Evolutionary conservation across 352 stramenopile genomes (phyloP), one percentile per base, ranked within the genome.

Genomic region (Pythium aphanidermatum): DNA sequence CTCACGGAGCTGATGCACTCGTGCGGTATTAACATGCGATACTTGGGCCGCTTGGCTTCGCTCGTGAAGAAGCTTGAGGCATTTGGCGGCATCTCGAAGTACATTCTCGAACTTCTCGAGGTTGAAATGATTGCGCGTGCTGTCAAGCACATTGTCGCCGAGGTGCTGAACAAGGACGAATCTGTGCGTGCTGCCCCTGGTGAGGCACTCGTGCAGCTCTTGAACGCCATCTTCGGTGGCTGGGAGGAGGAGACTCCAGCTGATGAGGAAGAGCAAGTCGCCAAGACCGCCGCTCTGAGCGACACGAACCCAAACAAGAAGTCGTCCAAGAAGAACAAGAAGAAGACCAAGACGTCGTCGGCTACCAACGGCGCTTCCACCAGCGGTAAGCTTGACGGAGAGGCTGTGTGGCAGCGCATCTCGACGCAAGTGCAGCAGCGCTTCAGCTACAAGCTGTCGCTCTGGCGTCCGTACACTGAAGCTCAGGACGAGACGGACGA

Each of bases 21-120:
- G 51, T 86, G 78, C 59, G 95, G 95, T 39, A 96, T 98, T 37
- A 98, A 98, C 61, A 97, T 97, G 79, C 84, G 95, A 39, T 98
- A 98, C 65, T 64, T 98, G 17, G 95, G 95, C 24, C 73, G 83
- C 46, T 48, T 98, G 11, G 95, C 93, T 17, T 79, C 76, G 44
- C 70, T 97, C 23, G 77, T 83, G 25, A 82, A 82, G 57, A 82
- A 91, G 26, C 74, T 97, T 31, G 94, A 98, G 63, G 44, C 60
- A 4, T 73, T 92, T 44, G 66, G 77, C 28, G 74, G 68, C 19
- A 84, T 98, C 63, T 94, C 93, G 20, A 83, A 95, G 61, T 97
- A 90, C 58, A 90, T 97, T 57, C 63, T 97, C 14, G 93, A 98
- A 60, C 57, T 98, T 6, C 65, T 98, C 3, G 95, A 98, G 54